Evolutionary conservation across 2,329 filamentous ascomycete genomes (phyloP).

Genomic region (Diaporthe nobilis): DNA sequence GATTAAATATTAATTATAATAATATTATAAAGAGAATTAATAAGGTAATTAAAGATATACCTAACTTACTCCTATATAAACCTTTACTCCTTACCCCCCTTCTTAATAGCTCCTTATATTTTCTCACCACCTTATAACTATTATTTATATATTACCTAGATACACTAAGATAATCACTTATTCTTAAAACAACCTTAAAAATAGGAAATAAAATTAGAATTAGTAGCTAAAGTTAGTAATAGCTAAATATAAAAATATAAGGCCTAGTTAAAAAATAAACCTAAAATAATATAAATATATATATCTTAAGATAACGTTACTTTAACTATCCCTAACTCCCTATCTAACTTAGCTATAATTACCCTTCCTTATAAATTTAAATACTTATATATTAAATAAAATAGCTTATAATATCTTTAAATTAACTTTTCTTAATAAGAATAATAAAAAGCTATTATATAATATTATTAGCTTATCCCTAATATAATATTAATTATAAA

Average conservation of each 20-base stretch:
- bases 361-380: not conserved
- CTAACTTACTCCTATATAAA: no score
- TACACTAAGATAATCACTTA: not conserved
- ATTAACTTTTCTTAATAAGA: not conserved
- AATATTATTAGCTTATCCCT: not conserved
- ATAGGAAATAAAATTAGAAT: not conserved
- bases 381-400: not conserved
- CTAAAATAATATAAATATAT: not conserved
- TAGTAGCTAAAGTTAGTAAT: not conserved
- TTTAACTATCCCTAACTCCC: not conserved
- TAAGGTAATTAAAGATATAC: no score
- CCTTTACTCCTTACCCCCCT: no score
- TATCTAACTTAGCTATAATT: not conserved
- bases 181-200: not conserved
- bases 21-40: no score
- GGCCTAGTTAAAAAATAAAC: no score
- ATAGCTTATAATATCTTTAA: not conserved
- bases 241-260: no score
- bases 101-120: no score
- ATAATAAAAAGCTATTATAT: not conserved
- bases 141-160: not conserved
- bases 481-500: not conserved
- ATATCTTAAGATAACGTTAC: not conserved
- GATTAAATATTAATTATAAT: no score
- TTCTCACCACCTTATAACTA: not conserved